Percentiles rank a stretch among this genome's conserved stretches.
phyloP scores from a whole-genome alignment of 805 yeast species.

The Starmerella geochares region DNA sequence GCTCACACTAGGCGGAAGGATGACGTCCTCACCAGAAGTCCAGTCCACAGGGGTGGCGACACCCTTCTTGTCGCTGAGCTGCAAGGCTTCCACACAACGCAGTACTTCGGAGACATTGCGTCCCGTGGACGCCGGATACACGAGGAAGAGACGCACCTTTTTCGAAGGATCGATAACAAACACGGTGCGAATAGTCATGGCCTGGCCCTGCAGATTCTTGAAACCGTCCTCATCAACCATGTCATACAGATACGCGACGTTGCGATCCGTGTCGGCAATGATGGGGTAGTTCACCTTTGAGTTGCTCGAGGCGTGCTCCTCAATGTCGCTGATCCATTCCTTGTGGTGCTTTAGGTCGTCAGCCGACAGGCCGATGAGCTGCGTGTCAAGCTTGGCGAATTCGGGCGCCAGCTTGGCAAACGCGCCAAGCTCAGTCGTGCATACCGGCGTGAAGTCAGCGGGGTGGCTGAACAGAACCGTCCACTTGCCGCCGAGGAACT shows the following conservation, averaged over 20 bases:
- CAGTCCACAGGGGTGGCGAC: conserved; percentile 89
- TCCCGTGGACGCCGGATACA: conserved; percentile 90
- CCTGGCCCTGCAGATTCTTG: conserved; percentile 55
- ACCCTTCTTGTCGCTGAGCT: conserved; percentile 61
- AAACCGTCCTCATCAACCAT: conserved; percentile 82
- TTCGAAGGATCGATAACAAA: conserved; percentile 83
- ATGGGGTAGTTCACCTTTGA: conserved; percentile 76
- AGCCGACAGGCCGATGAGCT: conserved; percentile 83
- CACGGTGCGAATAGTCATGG: conserved; percentile 85
- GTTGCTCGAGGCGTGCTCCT: conserved; percentile 62
- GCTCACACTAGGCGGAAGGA: conserved; percentile 76
- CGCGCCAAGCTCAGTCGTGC: conserved; percentile 93
- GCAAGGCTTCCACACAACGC: conserved; percentile 82
- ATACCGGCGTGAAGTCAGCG: conserved; percentile 92
- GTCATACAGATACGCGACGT: conserved; percentile 73
- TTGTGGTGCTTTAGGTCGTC: conserved; percentile 70
- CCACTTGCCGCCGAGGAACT: conserved; percentile 80
- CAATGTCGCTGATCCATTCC: conserved; percentile 84
- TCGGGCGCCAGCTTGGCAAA: conserved; percentile 83
- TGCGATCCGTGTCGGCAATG: conserved; percentile 76
- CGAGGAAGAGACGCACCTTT: conserved; percentile 74
- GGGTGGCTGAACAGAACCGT: conserved; percentile 86
- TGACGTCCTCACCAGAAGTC: conserved; percentile 82
- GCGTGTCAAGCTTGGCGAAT: conserved; percentile 72
- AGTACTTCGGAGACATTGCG: conserved; percentile 88